Evolutionary conservation across 345 rosid species (phyloP), one percentile per base, ranked within the genome.

Genomic region (Eucalyptus regnans): DNA sequence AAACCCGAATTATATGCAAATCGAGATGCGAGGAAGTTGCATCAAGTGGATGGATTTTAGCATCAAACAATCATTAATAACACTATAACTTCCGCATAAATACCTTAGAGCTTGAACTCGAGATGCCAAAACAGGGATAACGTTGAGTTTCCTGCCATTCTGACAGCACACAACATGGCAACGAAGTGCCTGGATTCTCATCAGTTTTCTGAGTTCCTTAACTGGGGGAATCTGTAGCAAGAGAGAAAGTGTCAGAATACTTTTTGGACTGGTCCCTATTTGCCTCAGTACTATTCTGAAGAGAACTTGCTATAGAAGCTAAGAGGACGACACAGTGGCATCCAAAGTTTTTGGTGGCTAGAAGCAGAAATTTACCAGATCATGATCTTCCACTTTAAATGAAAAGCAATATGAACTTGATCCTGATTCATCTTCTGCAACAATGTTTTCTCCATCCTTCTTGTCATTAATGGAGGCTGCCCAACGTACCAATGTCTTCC

Each of bases 401-500:
- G 99, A 92, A 92, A 96, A 97, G 89, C 99, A 98, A 89, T 97
- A 96, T 91, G 94, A 89, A 94, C 96, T 76, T 88, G 92, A 49
- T 88, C 93, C 93, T 25, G 93, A 88, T 92, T 93, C 95, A 27
- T 95, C 94, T 85, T 93, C 94, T 15, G 51, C 86, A 31, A 95
- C 88, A 86, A 95, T 89, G 66, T 92, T 89, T 87, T 84, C 92
- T 66, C 91, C 95, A 46, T 89, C 89, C 90, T 91, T 95, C 92
- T 94, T 95, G 87, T 93, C 95, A 84, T 87, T 90, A 83, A 96
- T 86, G 5, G 96, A 94, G 91, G 95, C 88, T 43, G 95, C 96
- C 99, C 99, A 98, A 58, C 98, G 97, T 86, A 97, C 93, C 92
- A 98, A 88, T 89, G 99, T 96, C 92, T 96, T 98, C 93, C 99